These are phyloP conservation scores for Verticillium albo-atrum DNA, from an alignment of 2,329 filamentous ascomycete genomes.

Conservation along the genomic window DNA sequence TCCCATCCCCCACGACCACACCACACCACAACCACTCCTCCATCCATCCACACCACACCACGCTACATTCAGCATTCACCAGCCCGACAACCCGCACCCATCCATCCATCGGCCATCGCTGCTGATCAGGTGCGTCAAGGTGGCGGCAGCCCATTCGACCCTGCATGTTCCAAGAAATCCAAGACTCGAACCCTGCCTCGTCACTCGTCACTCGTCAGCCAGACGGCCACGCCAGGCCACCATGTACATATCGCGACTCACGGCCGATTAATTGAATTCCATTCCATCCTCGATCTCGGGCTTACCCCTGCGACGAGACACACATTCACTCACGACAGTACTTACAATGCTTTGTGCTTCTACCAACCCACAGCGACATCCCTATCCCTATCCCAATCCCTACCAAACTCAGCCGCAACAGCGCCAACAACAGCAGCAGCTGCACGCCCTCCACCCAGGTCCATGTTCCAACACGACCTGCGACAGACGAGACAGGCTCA, in stretches of 20 bases:
- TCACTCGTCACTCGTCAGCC: background rate
- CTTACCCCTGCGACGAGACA: background rate
- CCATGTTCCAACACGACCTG: background rate
- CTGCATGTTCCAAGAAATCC: background rate
- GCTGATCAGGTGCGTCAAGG: background rate
- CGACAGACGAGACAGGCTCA: slow-evolving; percentile 10
- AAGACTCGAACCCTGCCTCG: background rate
- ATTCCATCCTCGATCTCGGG: background rate
- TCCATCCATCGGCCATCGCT: background rate
- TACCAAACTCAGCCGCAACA: background rate
- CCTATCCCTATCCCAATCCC: no score
- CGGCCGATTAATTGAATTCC: background rate
- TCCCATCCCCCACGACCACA: background rate
- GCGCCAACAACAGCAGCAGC: background rate
- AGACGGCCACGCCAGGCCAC: background rate
- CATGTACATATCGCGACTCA: background rate
- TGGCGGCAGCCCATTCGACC: background rate
- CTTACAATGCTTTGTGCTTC: background rate
- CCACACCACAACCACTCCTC: background rate
- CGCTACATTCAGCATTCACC: background rate
- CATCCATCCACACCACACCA: background rate
- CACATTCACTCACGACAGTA: background rate
- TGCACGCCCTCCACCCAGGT: background rate
- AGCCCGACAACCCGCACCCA: background rate
- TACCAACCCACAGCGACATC: background rate